Evolutionary conservation across 495 filamentous ascomycete genomes (phyloP).

Genomic region (Aspergillus olivimuriae): DNA sequence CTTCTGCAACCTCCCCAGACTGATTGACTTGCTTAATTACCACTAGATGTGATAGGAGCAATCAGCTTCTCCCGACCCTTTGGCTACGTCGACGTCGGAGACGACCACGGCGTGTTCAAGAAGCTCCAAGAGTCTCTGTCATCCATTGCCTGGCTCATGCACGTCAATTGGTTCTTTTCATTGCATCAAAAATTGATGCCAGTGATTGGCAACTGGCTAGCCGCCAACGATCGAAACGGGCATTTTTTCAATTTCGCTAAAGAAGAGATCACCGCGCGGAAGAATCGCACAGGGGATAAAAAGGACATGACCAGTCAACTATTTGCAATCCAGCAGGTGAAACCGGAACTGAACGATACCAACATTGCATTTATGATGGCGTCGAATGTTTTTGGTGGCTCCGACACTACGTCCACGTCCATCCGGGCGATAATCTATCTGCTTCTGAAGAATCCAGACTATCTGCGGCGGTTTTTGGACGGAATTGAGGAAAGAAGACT

Average conservation of each 20-base stretch:
- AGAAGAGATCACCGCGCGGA: constrained; percentile 21
- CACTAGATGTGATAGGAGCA: constrained; percentile 51
- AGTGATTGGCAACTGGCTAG: constrained; percentile 22
- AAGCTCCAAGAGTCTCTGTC: constrained; percentile 27
- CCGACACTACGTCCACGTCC: constrained; percentile 28
- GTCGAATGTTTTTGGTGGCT: constrained; percentile 29
- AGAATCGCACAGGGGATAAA: constrained; percentile 16
- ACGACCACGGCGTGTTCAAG: constrained; percentile 37
- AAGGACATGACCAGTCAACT: constrained; percentile 30
- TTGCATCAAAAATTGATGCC: constrained; percentile 18
- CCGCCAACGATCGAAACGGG: constrained; percentile 21
- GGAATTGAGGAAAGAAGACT: constrained; percentile 17
- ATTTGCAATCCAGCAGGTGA: constrained; percentile 17
- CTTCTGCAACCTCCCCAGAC: too few relatives aligned
- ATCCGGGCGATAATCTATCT: constrained; percentile 28
- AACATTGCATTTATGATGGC: constrained; percentile 23
- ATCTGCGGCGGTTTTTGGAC: constrained; percentile 12
- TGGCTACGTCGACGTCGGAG: constrained; percentile 47
- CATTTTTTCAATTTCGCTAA: constrained; percentile 20
- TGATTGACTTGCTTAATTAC: too few relatives aligned
- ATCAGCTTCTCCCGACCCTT: constrained; percentile 51
- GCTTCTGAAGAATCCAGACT: constrained; percentile 17
- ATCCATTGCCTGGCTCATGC: constrained; percentile 19
- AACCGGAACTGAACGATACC: constrained; percentile 22
- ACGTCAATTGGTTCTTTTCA: constrained; percentile 21